Evolutionary conservation across 768 basidiomycete species (phyloP), one percentile per base, ranked within the genome.

Genomic region (Termitomyces sp.): DNA sequence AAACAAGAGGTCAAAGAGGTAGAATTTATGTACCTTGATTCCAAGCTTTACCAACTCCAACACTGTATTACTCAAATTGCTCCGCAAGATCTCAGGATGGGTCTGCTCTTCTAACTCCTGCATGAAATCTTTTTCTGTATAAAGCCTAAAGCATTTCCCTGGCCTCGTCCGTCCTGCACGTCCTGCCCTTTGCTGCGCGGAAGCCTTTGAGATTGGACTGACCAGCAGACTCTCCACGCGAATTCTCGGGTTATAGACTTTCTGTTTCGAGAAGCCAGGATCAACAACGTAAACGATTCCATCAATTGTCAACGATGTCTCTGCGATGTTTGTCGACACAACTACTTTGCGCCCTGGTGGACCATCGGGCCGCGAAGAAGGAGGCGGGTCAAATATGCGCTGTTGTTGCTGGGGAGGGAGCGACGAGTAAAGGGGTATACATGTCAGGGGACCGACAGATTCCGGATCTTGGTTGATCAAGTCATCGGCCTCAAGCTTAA

Each of bases 251-350:
- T 98, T 98, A 78, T 98, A 99, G 51, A 98, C 89, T 69, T 96
- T 98, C 74, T 98, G 96, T 74, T 99, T 96, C 36, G 91, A 95
- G 76, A 98, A 97, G 1, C 95, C 95, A 0, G 95, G 93, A 68
- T 98, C 96, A 48, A 98, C 95, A 58, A 98, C 96, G 66, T 98
- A 99, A n/a, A 99, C 95, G 66, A 99, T 98, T 22, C 96, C 96
- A 65, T 99, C 96, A 58, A 99, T 98, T 3, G 96, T 99, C 45
- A 98, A 75, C 2, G 94, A 96, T 2, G 96, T 98, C 73, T 99
- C 96, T 3, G 97, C 97, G 58, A 98, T 94, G 69, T 98, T 99
- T 31, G 96, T 99, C 9, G 95, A 93, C 0, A 99, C 79, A 34
- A 99, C 91, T 46, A 98, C 83, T 71, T 99, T 99, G 59, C 96